Percentiles rank a stretch among this genome's conserved stretches.
Evolutionary conservation across 2,329 filamentous ascomycete genomes (phyloP).

Genomic region (Huntiella abstrusa): DNA sequence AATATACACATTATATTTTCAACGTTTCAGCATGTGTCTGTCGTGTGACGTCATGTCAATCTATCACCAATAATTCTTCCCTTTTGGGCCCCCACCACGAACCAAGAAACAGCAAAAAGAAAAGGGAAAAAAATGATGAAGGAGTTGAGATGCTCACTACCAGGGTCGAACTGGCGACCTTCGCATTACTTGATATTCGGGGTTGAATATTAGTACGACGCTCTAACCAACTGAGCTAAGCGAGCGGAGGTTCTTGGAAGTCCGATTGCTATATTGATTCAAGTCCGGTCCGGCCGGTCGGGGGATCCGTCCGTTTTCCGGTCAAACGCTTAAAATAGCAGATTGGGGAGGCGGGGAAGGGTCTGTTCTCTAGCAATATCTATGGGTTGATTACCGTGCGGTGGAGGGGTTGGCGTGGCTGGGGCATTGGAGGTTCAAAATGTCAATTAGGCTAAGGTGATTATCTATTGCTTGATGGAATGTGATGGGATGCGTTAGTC

Average conservation of each 20-base stretch:
- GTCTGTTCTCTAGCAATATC: too few species aligned
- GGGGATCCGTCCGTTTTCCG: too few species aligned
- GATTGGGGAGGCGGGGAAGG: too few species aligned
- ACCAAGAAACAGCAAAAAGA: background rate
- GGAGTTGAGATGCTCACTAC: slow-evolving; percentile 9
- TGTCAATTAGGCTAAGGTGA: too few species aligned
- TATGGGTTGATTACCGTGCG: too few species aligned
- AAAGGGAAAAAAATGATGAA: background rate
- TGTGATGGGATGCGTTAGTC: too few species aligned
- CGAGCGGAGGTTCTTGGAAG: slow-evolving; percentile 1
- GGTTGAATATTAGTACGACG: slow-evolving; percentile 11
- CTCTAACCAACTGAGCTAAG: slow-evolving; percentile 12
- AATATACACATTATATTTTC: background rate
- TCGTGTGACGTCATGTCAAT: background rate
- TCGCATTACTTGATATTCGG: slow-evolving; percentile 9
- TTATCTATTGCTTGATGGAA: too few species aligned
- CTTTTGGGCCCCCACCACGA: background rate
- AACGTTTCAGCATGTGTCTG: background rate
- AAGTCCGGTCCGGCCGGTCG: too few species aligned
- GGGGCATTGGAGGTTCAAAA: too few species aligned
- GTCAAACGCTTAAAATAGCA: too few species aligned
- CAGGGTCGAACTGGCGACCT: slow-evolving; percentile 11
- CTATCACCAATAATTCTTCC: background rate
- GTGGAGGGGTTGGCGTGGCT: too few species aligned
- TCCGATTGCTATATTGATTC: too few species aligned